Percentiles rank a stretch among this genome's conserved stretches.
Evolutionary conservation across 129 eudicot genomes (phyloP).

Genomic region (Centella asiatica): DNA sequence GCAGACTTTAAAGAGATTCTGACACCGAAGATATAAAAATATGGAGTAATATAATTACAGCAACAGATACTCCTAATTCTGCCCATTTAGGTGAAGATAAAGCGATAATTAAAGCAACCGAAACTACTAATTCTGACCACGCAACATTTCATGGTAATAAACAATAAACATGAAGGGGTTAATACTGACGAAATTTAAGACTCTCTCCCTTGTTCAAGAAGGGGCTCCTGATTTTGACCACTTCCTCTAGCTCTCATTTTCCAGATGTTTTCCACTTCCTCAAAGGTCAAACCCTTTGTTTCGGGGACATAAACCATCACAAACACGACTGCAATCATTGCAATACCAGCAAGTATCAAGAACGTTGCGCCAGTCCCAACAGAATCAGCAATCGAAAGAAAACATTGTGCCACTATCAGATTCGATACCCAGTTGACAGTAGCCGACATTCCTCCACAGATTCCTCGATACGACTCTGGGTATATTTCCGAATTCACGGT

Average conservation of each 20-base stretch:
- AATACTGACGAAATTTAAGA: neutral
- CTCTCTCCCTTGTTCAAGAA: slow-evolving; percentile 25
- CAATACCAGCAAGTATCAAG: slow-evolving; percentile 54
- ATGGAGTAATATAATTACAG: too few relatives aligned
- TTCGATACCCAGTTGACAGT: slow-evolving; percentile 93
- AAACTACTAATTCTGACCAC: too few relatives aligned
- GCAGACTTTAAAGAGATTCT: too few relatives aligned
- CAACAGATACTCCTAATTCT: too few relatives aligned
- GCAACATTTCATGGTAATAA: too few relatives aligned
- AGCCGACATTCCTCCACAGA: slow-evolving; percentile 93
- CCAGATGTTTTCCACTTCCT: slow-evolving; percentile 86
- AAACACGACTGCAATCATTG: slow-evolving; percentile 49
- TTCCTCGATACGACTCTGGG: slow-evolving; percentile 80
- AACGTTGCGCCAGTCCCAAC: slow-evolving; percentile 75
- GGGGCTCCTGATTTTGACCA: slow-evolving; percentile 19
- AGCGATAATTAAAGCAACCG: too few relatives aligned
- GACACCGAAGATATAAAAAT: too few relatives aligned
- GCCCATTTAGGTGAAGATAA: too few relatives aligned
- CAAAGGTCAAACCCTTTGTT: slow-evolving; percentile 88
- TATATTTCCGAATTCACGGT: slow-evolving; percentile 96
- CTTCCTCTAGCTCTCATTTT: slow-evolving; percentile 61
- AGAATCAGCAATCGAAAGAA: slow-evolving; percentile 73
- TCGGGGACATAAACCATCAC: slow-evolving; percentile 68
- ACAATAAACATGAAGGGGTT: too few relatives aligned
- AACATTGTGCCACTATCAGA: slow-evolving; percentile 73